phyloP scores from a whole-genome alignment of 23 red algal genomes.

The Gracilaria domingensis region DNA sequence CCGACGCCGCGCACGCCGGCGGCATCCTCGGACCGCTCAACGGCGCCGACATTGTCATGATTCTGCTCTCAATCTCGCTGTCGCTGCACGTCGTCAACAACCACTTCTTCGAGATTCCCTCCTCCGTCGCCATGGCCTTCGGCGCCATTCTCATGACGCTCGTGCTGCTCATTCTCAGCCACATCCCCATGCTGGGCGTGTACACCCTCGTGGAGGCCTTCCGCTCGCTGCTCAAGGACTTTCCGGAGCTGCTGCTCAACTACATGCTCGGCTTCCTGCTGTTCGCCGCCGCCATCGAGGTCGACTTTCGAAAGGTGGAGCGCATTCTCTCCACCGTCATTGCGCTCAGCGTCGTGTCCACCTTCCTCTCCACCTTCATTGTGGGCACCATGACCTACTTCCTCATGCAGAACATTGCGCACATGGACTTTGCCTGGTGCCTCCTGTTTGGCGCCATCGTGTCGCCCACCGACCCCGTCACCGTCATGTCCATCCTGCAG shows the following conservation, averaged over 20 bases:
- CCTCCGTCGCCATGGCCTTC: constrained; percentile 78
- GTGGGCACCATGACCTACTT: constrained; percentile 84
- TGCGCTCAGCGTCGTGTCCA: constrained; percentile 73
- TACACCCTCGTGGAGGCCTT: constrained; percentile 58
- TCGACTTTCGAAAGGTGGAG: constrained; percentile 88
- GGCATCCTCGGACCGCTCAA: constrained; percentile 51
- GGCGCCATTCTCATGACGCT: constrained; percentile 75
- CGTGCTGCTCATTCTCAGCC: constrained; percentile 66
- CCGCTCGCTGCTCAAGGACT: constrained; percentile 78
- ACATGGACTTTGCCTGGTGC: constrained; percentile 88
- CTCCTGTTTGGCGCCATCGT: constrained; percentile 97
- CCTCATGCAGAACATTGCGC: constrained; percentile 65
- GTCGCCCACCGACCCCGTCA: constrained; percentile 97
- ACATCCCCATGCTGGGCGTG: constrained; percentile 62
- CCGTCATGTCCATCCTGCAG: constrained; percentile 89
- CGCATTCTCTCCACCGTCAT: constrained; percentile 86
- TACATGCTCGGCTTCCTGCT: constrained; percentile 97
- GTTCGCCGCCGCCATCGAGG: constrained; percentile 94
- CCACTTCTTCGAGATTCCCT: constrained; percentile 77
- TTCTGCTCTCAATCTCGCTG: constrained; percentile 78
- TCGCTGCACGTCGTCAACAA: constrained; percentile 69
- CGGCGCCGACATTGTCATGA: constrained; percentile 74
- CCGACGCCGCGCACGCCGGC: background rate
- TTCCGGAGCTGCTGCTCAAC: constrained; percentile 88
- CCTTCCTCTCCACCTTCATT: constrained; percentile 73